Evolutionary conservation across 495 filamentous ascomycete genomes (phyloP).

Genomic region (Aspergillus bridgeri): DNA sequence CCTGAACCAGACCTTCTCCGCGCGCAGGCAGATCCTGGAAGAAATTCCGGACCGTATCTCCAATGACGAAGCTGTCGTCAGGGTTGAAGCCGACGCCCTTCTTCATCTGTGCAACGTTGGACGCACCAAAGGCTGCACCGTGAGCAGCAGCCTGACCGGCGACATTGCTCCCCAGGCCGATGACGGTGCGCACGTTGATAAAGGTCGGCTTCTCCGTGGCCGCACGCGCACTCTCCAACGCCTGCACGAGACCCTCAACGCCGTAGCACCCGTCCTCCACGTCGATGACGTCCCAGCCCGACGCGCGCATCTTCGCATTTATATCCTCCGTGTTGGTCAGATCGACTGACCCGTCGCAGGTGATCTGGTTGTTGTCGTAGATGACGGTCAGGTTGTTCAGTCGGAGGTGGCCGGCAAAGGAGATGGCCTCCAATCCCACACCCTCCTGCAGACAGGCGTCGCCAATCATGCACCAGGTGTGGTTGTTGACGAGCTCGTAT

Average conservation of each 20-base stretch:
- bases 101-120: conserved; percentile 49
- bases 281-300: conserved; percentile 56
- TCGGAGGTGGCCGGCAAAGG: conserved; percentile 51
- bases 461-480: conserved; percentile 55
- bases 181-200: conserved; percentile 57
- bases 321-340: conserved; percentile 55
- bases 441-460: conserved; percentile 60
- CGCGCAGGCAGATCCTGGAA: conserved; percentile 41
- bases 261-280: conserved; percentile 53
- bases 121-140: conserved; percentile 46
- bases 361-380: conserved; percentile 57
- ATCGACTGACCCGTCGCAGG: conserved; percentile 57
- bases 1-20: conserved; percentile 36
- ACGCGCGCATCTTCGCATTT: conserved; percentile 56
- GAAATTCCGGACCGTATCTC: conserved; percentile 45
- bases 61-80: conserved; percentile 44
- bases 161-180: conserved; percentile 50
- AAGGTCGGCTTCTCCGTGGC: conserved; percentile 52
- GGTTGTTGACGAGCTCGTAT: conserved; percentile 46
- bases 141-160: conserved; percentile 51
- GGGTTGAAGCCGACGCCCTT: conserved; percentile 41
- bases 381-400: conserved; percentile 55
- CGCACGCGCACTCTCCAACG: conserved; percentile 41
- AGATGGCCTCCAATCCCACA: conserved; percentile 56
- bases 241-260: conserved; percentile 47